Evolutionary conservation across 2,329 filamentous ascomycete genomes (phyloP).

Genomic region (Amylocarpus encephaloides): DNA sequence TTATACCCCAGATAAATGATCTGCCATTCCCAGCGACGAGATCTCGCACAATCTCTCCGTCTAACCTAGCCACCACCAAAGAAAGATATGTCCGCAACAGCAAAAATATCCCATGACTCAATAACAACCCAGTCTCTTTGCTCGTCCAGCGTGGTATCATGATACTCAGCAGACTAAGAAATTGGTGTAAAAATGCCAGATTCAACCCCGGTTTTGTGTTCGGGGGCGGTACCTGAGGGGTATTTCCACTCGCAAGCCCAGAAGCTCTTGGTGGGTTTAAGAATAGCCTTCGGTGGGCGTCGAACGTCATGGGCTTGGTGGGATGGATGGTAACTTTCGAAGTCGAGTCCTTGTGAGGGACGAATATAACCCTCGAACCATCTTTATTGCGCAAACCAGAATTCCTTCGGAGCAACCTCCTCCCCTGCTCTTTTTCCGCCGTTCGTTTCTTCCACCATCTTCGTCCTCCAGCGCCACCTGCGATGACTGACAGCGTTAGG

Average conservation of each 20-base stretch:
- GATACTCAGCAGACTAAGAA: constrained; percentile 90
- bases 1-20: constrained; percentile 78
- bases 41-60: constrained; percentile 94
- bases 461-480: constrained; percentile 70
- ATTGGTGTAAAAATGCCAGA: constrained; percentile 92
- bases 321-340: constrained; percentile 86
- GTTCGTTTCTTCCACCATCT: constrained; percentile 68
- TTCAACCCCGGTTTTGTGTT: constrained; percentile 94
- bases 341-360: constrained; percentile 81
- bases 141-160: constrained; percentile 95
- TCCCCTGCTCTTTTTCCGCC: constrained; percentile 75
- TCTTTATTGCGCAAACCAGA: constrained; percentile 92
- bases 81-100: constrained; percentile 92
- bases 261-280: constrained; percentile 83
- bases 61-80: constrained; percentile 82
- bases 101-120: constrained; percentile 85
- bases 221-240: constrained; percentile 67
- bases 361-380: constrained; percentile 89
- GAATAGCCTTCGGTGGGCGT: constrained; percentile 90
- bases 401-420: constrained; percentile 78
- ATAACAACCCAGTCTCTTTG: constrained; percentile 85
- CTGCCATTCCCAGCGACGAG: constrained; percentile 91
- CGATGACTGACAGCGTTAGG: constrained; percentile 71
- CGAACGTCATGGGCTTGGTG: constrained; percentile 89
- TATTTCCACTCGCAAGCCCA: constrained; percentile 61